Evolutionary conservation across 2,329 filamentous ascomycete species (phyloP), one percentile per base, ranked within the genome.

Genomic region (Tolypocladium ovalisporum): DNA sequence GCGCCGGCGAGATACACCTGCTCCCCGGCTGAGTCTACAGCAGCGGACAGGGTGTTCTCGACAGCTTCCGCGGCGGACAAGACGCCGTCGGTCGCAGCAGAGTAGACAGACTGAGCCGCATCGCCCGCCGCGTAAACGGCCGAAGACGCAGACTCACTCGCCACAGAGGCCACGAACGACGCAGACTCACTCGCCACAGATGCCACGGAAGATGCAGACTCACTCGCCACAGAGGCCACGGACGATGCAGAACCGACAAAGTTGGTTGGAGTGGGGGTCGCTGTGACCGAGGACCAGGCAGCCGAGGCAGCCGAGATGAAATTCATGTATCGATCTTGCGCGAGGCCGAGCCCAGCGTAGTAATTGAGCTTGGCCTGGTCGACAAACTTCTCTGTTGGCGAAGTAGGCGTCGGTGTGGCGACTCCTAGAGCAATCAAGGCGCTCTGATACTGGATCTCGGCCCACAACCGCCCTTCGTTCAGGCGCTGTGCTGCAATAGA

Each of bases 241-340:
- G 79, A 80, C 1, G 77, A 79, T 0, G 75, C 74, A 19, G 77
- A 75, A 29, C 74, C 79, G 1, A 71, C 73, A 6, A 72, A 61
- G n/a, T 80, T 65, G 54, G 84, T 83, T 2, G 83, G 79, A 0
- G 82, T 85, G 19, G 84, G 81, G 13, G 83, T 82, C 8, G 83
- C 83, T 1, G 79, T 81, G 42, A 79, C 59, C 2, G 76, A 77
- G 57, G 83, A 86, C 44, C 90, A 76, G 24, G 85, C 88, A 39
- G 81, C 84, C 12, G 87, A 90, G 9, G 88, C 89, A 5, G 86
- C 84, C 15, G 79, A 78, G 2, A 94, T 62, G 65, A 94, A 93
- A 54, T 86, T 86, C 6, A 86, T 84, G 69, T 94, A 94, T 40
- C 86, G 83, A 49, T 85, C 89, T 65, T 95, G 87, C 1, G 90